Evolutionary conservation across 495 filamentous ascomycete species (phyloP).

Genomic region (Aspergillus kassunensis): DNA sequence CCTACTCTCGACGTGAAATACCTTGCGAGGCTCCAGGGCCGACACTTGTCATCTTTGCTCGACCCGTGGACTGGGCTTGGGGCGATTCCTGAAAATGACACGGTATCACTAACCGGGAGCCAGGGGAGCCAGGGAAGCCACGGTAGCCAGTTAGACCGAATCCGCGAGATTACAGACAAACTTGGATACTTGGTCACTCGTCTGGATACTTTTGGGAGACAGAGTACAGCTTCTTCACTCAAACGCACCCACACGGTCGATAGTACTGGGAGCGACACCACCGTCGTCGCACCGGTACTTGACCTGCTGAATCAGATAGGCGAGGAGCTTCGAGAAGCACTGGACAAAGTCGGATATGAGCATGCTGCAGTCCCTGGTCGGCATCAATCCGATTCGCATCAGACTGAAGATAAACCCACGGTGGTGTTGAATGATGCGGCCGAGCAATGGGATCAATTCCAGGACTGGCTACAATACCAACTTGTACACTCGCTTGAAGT

Average conservation of each 20-base stretch:
- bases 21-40: background rate
- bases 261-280: background rate
- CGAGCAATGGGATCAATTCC: constrained; percentile 12
- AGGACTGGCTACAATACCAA: constrained; percentile 11
- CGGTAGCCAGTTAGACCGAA: constrained; percentile 7
- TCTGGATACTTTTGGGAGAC: constrained; percentile 1
- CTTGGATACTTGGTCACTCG: constrained; percentile 1
- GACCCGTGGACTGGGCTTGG: constrained; percentile 1
- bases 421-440: constrained; percentile 4
- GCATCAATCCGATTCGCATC: background rate
- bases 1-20: constrained; percentile 6
- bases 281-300: constrained; percentile 1
- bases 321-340: constrained; percentile 6
- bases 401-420: background rate
- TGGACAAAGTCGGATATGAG: constrained; percentile 9
- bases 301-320: constrained; percentile 8
- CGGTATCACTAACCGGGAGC: background rate
- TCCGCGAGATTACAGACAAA: constrained; percentile 5
- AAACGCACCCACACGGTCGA: background rate
- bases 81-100: constrained; percentile 8
- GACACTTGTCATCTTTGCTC: background rate
- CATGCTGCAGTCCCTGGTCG: constrained; percentile 4
- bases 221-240: background rate
- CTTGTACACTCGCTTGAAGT: constrained; percentile 3
- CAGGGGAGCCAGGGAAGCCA: too few relatives aligned